Evolutionary conservation across 164 flowering plant genomes (phyloP).

Genomic region (Berberis thunbergii): DNA sequence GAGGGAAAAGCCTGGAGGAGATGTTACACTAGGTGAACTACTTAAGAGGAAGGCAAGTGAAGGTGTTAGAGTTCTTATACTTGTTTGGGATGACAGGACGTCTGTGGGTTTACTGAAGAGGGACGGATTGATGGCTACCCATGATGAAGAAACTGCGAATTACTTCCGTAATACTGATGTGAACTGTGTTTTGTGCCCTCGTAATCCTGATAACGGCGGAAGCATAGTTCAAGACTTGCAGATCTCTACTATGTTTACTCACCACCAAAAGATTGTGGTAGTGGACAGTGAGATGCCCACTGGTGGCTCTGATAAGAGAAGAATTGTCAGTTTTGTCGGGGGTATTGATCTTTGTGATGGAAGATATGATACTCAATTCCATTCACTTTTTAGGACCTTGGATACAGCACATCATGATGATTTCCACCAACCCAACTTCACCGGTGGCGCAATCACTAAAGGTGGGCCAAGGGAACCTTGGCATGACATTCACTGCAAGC

Average conservation of each 20-base stretch:
- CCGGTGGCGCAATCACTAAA: neutral
- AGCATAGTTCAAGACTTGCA: neutral
- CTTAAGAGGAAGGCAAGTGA: neutral
- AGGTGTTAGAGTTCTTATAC: neutral
- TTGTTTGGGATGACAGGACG: slow-evolving; percentile 2
- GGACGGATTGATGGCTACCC: neutral
- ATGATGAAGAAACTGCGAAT: neutral
- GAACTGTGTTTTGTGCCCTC: neutral
- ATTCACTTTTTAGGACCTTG: neutral
- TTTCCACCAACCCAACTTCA: slow-evolving; percentile 2
- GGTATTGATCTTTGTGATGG: neutral
- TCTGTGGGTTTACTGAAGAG: neutral
- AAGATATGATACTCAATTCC: neutral
- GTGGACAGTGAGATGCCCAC: neutral
- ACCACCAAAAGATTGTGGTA: neutral
- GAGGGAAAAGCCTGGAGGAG: neutral
- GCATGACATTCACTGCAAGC: slow-evolving; percentile 3
- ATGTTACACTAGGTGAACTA: neutral
- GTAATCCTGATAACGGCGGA: neutral
- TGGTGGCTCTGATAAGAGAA: neutral
- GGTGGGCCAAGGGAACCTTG: neutral
- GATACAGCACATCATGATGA: neutral
- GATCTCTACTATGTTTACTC: neutral
- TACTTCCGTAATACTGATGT: neutral
- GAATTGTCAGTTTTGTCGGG: neutral